Percentiles rank a stretch among this genome's conserved stretches.
Conservation (phyloP, 2,329 filamentous ascomycete genomes). For the Fusarium napiforme region DNA sequence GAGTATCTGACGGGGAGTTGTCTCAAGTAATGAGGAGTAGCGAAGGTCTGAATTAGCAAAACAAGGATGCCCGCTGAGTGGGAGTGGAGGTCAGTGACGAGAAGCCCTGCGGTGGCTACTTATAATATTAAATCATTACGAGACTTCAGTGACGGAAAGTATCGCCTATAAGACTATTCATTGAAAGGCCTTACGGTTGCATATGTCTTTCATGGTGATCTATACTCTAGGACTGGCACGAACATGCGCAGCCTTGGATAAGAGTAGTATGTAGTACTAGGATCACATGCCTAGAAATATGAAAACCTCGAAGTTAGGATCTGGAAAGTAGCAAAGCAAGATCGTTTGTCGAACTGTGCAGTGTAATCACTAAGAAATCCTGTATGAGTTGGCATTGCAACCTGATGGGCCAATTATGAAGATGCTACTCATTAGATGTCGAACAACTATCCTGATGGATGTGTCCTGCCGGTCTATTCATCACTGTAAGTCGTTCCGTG, state of each 20-base stretch:
- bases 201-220: neutral
- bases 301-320: neutral
- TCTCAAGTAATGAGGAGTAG: too few relatives aligned
- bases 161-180: neutral
- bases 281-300: neutral
- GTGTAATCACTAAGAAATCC: neutral
- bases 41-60: neutral
- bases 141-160: neutral
- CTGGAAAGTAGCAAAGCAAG: neutral
- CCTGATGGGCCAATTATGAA: neutral
- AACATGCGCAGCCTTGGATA: neutral
- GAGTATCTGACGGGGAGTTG: neutral
- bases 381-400: neutral
- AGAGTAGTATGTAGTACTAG: neutral
- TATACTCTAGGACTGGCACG: neutral
- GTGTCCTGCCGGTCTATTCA: neutral
- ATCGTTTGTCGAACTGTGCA: neutral
- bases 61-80: neutral
- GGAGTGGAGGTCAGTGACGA: neutral
- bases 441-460: neutral
- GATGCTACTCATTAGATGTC: neutral
- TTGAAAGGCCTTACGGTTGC: neutral
- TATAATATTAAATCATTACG: too few relatives aligned
- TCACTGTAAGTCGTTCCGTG: slow-evolving; percentile 47
- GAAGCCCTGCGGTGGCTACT: neutral